These are phyloP conservation scores for Chrysoporthe deuterocubensis DNA, from an alignment of 2,329 filamentous ascomycete species.

Conservation along the genomic window DNA sequence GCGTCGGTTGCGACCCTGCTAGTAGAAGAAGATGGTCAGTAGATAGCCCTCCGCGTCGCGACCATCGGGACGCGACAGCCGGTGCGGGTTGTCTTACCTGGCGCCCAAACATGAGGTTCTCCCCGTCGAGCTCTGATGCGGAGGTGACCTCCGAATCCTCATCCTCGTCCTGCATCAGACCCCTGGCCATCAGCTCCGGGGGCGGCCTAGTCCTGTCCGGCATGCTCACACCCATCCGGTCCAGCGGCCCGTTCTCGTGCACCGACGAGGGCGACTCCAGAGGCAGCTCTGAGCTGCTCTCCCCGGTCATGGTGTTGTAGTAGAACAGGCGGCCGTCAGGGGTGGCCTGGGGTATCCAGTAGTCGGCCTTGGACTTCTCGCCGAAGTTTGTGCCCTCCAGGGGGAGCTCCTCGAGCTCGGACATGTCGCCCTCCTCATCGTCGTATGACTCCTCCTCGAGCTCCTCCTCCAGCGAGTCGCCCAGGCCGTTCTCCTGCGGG, in stretches of 20 bases:
- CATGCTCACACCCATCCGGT: slow-evolving; percentile 85
- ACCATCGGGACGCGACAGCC: background rate
- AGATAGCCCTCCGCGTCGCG: background rate
- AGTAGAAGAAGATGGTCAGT: slow-evolving; percentile 4
- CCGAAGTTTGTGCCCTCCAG: slow-evolving; percentile 66
- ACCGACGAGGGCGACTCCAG: slow-evolving; percentile 84
- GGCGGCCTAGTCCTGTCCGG: slow-evolving; percentile 90
- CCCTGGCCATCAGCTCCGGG: slow-evolving; percentile 86
- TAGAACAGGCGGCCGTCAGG: slow-evolving; percentile 93
- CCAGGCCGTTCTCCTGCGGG: slow-evolving; percentile 67
- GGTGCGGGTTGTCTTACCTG: slow-evolving; percentile 56
- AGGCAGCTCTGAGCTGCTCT: slow-evolving; percentile 92
- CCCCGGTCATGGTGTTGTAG: slow-evolving; percentile 96
- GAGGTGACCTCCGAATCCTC: slow-evolving; percentile 84
- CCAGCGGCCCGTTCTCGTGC: slow-evolving; percentile 82
- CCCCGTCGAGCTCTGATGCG: slow-evolving; percentile 83
- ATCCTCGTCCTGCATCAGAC: slow-evolving; percentile 81
- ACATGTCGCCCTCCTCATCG: slow-evolving; percentile 53
- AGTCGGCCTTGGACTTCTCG: slow-evolving; percentile 86
- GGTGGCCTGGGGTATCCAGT: slow-evolving; percentile 98
- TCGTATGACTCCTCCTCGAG: slow-evolving; percentile 65
- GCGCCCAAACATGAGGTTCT: slow-evolving; percentile 71
- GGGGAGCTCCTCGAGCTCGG: slow-evolving; percentile 56
- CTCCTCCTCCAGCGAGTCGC: slow-evolving; percentile 47
- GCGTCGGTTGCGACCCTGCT: slow-evolving; percentile 64